These are phyloP conservation scores for Suhomyces tanzawaensis DNA, from an alignment of 805 yeast species.

Conservation along the genomic window DNA sequence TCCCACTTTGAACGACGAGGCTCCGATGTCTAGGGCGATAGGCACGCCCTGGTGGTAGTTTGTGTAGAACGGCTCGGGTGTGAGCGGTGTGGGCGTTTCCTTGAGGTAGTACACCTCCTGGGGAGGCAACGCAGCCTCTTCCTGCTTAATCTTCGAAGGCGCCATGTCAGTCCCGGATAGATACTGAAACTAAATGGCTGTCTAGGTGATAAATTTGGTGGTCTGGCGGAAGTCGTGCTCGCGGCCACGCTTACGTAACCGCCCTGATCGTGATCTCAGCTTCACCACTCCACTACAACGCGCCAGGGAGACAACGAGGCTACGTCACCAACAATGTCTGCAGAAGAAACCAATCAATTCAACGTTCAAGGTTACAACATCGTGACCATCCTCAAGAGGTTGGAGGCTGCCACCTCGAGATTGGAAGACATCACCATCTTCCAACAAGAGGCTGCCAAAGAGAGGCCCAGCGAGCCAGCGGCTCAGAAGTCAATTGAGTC, in stretches of 20 bases:
- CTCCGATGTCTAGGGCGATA: conserved; percentile 86
- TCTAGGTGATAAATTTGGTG: no score
- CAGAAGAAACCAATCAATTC: conserved; percentile 42
- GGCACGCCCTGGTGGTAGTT: conserved; percentile 60
- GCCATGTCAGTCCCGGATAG: conserved; percentile 8
- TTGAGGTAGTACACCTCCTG: conserved; percentile 41
- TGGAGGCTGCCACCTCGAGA: conserved; percentile 92
- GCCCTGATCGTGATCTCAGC: no score
- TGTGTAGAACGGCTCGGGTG: conserved; percentile 46
- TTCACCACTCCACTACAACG: not conserved
- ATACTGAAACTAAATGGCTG: no score
- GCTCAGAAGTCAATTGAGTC: not conserved
- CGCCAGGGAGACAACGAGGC: not conserved
- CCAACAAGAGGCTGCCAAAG: conserved; percentile 57
- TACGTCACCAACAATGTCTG: conserved; percentile 20
- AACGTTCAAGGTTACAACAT: conserved; percentile 82
- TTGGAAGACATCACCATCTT: conserved; percentile 83
- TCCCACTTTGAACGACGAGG: conserved; percentile 59
- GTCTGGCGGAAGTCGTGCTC: not conserved
- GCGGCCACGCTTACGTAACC: not conserved
- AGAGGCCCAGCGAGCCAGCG: not conserved
- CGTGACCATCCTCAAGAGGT: conserved; percentile 66
- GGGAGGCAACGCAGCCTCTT: conserved; percentile 33
- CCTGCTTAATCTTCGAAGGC: conserved; percentile 9
- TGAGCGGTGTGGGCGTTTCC: conserved; percentile 37